Evolutionary conservation across 805 yeast species (phyloP).

Genomic region (Schwanniomyces sp.): DNA sequence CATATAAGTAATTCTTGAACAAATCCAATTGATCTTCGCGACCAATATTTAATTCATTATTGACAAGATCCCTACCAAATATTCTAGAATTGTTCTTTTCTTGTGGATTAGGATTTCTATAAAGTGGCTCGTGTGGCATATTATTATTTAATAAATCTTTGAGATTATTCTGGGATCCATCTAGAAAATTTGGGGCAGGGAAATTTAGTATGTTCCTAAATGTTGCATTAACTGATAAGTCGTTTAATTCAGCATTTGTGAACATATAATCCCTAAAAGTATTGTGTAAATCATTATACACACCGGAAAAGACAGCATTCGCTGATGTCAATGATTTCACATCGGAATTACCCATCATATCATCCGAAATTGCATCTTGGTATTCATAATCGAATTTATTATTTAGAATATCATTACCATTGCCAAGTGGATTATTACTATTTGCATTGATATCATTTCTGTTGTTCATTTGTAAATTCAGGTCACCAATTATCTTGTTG

Average conservation of each 20-base stretch:
- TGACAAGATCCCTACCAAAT: not conserved
- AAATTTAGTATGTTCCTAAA: slow-evolving; percentile 10
- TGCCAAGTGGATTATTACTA: not conserved
- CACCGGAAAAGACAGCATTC: not conserved
- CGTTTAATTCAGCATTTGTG: slow-evolving; percentile 23
- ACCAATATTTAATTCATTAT: not conserved
- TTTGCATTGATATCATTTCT: not conserved
- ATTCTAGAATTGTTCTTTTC: not conserved
- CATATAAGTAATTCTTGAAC: slow-evolving; percentile 32
- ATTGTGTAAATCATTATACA: slow-evolving; percentile 26
- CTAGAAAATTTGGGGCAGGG: slow-evolving; percentile 7
- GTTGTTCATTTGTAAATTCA: not conserved
- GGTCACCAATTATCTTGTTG: not conserved
- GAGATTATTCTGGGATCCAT: slow-evolving; percentile 1
- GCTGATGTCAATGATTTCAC: not conserved
- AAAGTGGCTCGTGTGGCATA: slow-evolving; percentile 16
- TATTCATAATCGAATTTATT: not conserved
- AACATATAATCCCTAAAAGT: slow-evolving; percentile 41
- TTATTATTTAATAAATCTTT: slow-evolving; percentile 13
- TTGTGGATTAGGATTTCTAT: not conserved
- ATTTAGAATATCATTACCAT: not conserved
- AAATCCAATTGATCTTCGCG: slow-evolving; percentile 23
- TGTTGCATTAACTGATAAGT: slow-evolving; percentile 7
- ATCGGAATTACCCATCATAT: not conserved
- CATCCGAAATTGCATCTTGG: not conserved